Base-by-base conservation (phyloP, 1,139 yeast species). In the Lodderomyces beijingensis region DNA sequence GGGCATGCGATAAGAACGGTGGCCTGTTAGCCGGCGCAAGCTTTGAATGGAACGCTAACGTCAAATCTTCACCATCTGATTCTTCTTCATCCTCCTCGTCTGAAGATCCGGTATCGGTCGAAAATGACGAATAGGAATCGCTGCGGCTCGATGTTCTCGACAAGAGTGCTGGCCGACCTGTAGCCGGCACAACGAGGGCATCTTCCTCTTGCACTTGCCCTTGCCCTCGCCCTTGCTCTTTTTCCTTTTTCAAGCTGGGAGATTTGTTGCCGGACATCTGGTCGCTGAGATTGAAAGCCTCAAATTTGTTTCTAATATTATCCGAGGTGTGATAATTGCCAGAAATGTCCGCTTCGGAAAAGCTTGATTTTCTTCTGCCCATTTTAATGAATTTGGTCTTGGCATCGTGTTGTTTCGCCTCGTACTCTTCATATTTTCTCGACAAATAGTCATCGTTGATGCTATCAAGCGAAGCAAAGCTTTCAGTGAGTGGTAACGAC, bases 401-500 rank as follows among this genome's bases (percentile, higher is more conserved):
- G 35, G 29, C n/a, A n/a, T n/a, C n/a, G n/a, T n/a, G n/a, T 16
- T 33, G 25, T 14, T 23, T 23, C 7, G 25, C 25, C 13, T 35
- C 25, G 37, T 44, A 58, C 39, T 65, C 68, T 25, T 56, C 56
- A 38, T 64, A 67, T 38, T 65, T 65, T 35, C 49, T 46, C 16
- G 52, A 44, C 33, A 68, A 52, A 37, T 62, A 67, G 33, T 79
- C 86, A 45, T 80, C 82, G 50, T 79, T 79, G 36, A 75, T 69
- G 49, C 88, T 79, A 50, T 82, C 88, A 49, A 83, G 60, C 0
- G 89, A 81, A 1, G 89, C 91, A 63, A 80, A 81, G 43, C 88
- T 79, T 32, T 82, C 85, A 42, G 77, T 79, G 13, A 79, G 65
- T 0, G 88, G 86, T 28, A 82, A 52, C 13, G 79, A 57, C 47